Evolutionary conservation across 1,284 basidiomycete species (phyloP).

Genomic region (Rhodofomes roseus): DNA sequence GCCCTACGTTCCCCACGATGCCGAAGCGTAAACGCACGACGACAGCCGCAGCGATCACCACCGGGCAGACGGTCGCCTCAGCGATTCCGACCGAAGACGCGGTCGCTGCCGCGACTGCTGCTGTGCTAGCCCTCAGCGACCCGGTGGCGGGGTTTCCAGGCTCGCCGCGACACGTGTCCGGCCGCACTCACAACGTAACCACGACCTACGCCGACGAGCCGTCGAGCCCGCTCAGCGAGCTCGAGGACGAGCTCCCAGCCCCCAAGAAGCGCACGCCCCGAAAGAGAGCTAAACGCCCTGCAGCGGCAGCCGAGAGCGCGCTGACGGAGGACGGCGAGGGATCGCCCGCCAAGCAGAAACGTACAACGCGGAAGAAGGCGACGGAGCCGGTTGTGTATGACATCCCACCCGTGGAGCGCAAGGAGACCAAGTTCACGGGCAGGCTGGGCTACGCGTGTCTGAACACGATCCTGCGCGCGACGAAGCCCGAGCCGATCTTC

Average conservation of each 20-base stretch:
- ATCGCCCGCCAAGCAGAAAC: constrained; percentile 28
- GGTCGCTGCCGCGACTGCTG: constrained; percentile 1
- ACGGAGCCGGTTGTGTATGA: constrained; percentile 61
- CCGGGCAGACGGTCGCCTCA: not conserved
- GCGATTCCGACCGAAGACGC: not conserved
- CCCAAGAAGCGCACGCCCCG: not conserved
- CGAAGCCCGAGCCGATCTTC: constrained; percentile 69
- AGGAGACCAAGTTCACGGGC: constrained; percentile 67
- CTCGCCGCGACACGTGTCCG: constrained; percentile 1
- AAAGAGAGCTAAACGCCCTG: not conserved
- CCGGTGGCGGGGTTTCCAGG: not conserved
- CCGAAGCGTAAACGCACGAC: not conserved
- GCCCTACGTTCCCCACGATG: not conserved
- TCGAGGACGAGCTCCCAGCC: not conserved
- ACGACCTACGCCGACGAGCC: not conserved
- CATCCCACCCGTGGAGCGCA: constrained; percentile 65
- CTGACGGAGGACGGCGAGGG: constrained; percentile 22
- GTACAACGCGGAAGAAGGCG: constrained; percentile 41
- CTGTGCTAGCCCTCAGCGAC: constrained; percentile 5
- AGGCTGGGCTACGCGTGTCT: constrained; percentile 82
- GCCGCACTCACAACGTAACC: not conserved
- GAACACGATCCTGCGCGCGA: constrained; percentile 76
- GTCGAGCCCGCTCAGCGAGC: not conserved
- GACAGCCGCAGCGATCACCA: not conserved
- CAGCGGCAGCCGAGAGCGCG: constrained; percentile 23